Percentiles rank a stretch among this genome's conserved stretches.
Conservation (phyloP, 768 basidiomycete genomes). For the Boletus tylopilopsis region DNA sequence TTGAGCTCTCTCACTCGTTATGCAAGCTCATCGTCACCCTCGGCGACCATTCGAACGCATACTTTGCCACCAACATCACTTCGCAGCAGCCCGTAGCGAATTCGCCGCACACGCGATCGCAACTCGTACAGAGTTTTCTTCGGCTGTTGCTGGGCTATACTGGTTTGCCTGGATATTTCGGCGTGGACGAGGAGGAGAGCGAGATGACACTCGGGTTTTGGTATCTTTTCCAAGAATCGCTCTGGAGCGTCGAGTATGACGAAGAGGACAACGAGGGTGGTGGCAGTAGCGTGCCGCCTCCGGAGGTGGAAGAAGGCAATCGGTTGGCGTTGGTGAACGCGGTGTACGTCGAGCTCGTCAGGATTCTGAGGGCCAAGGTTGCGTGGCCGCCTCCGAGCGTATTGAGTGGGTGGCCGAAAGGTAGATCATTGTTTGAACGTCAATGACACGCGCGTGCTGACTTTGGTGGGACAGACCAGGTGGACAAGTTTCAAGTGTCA, state of each 20-base stretch:
- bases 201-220: slow-evolving; percentile 87
- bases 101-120: slow-evolving; percentile 38
- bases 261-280: slow-evolving; percentile 26
- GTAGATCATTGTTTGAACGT: slow-evolving; percentile 34
- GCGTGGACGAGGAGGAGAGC: slow-evolving; percentile 82
- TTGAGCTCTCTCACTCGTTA: slow-evolving; percentile 62
- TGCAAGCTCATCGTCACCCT: slow-evolving; percentile 80
- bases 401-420: slow-evolving; percentile 60
- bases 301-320: slow-evolving; percentile 31
- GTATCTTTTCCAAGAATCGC: slow-evolving; percentile 85
- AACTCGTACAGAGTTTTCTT: slow-evolving; percentile 68
- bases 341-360: slow-evolving; percentile 77
- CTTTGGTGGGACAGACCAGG: slow-evolving; percentile 56
- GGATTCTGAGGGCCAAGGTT: slow-evolving; percentile 67
- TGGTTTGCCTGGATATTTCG: slow-evolving; percentile 70
- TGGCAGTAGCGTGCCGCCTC: slow-evolving; percentile 12
- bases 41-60: slow-evolving; percentile 82
- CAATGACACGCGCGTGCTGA: background rate
- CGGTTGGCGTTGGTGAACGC: slow-evolving; percentile 59
- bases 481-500: slow-evolving; percentile 76
- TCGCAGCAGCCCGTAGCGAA: slow-evolving; percentile 38
- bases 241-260: slow-evolving; percentile 67
- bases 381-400: slow-evolving; percentile 56
- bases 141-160: slow-evolving; percentile 71
- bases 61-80: slow-evolving; percentile 67